Evolutionary conservation across 2,329 filamentous ascomycete genomes (phyloP).

Genomic region (Pseudocercospora crystallina): DNA sequence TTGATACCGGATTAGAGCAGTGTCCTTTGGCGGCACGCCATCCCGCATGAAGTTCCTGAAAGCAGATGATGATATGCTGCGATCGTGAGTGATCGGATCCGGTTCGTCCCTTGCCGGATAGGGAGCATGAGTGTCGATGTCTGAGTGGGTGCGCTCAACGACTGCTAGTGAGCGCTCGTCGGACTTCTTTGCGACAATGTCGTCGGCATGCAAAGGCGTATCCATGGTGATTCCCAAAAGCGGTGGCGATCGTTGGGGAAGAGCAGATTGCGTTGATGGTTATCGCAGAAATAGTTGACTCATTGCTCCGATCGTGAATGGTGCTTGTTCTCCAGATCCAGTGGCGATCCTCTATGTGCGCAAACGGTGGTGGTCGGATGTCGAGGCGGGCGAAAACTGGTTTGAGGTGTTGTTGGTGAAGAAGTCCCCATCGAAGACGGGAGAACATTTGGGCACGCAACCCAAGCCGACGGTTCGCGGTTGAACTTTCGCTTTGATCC

Average conservation of each 20-base stretch:
- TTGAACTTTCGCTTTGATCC: too few relatives aligned
- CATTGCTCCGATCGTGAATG: not conserved
- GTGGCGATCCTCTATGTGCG: too few relatives aligned
- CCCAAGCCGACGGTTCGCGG: too few relatives aligned
- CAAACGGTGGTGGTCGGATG: too few relatives aligned
- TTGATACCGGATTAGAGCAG: constrained; percentile 52
- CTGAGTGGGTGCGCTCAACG: constrained; percentile 44
- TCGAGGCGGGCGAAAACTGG: too few relatives aligned
- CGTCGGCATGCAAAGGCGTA: constrained; percentile 26
- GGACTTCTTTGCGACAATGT: constrained; percentile 27
- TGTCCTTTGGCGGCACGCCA: constrained; percentile 52
- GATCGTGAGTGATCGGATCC: constrained; percentile 37
- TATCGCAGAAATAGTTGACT: not conserved
- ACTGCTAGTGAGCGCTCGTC: constrained; percentile 38
- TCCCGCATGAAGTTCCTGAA: constrained; percentile 43
- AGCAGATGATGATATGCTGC: constrained; percentile 32
- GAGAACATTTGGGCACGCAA: too few relatives aligned
- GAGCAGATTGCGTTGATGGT: too few relatives aligned
- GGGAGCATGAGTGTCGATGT: constrained; percentile 49
- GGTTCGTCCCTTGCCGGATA: constrained; percentile 37
- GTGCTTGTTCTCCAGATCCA: too few relatives aligned
- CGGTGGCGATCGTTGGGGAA: not conserved
- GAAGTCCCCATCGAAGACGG: too few relatives aligned
- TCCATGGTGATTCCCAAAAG: constrained; percentile 18
- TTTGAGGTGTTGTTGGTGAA: too few relatives aligned